Percentiles rank a stretch among this genome's conserved stretches.
These are phyloP conservation scores for Stagonosporopsis rhizophila DNA, from an alignment of 2,329 filamentous ascomycete species.

Conservation along the genomic window DNA sequence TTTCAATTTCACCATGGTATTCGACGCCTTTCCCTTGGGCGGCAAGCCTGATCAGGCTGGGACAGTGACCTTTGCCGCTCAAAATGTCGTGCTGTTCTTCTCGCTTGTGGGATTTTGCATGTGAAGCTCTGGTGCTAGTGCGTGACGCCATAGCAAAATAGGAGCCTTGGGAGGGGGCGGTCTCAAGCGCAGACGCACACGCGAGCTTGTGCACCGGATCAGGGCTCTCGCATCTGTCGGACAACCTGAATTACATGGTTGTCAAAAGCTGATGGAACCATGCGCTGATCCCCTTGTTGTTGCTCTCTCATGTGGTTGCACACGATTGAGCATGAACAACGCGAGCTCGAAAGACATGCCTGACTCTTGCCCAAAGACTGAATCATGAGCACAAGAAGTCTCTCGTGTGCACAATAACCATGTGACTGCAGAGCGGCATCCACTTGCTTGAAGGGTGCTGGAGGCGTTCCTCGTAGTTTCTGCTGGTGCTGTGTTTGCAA, in stretches of 20 bases:
- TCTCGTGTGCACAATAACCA: not conserved
- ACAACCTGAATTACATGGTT: slow-evolving; percentile 3
- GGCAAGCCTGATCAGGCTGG: slow-evolving; percentile 3
- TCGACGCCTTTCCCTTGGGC: slow-evolving; percentile 7
- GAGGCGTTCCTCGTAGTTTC: too few relatives aligned
- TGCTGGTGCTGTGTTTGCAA: too few relatives aligned
- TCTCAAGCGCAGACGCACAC: slow-evolving; percentile 4
- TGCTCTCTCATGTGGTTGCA: not conserved
- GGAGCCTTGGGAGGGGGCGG: not conserved
- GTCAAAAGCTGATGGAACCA: slow-evolving; percentile 2
- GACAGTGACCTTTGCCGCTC: not conserved
- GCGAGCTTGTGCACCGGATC: slow-evolving; percentile 13
- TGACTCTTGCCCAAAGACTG: not conserved
- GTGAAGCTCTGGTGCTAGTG: slow-evolving; percentile 10
- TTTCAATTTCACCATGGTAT: slow-evolving; percentile 4
- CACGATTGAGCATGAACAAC: not conserved
- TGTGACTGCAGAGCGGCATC: not conserved
- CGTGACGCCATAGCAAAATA: not conserved
- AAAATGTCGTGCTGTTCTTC: slow-evolving; percentile 12
- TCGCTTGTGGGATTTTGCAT: slow-evolving; percentile 17
- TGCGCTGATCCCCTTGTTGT: slow-evolving; percentile 12
- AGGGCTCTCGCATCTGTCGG: slow-evolving; percentile 6
- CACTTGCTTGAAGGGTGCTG: not conserved
- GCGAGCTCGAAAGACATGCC: not conserved
- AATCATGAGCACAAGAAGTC: not conserved